Conservation (phyloP, 305 asterid species). For the Petunia hybrid region DNA sequence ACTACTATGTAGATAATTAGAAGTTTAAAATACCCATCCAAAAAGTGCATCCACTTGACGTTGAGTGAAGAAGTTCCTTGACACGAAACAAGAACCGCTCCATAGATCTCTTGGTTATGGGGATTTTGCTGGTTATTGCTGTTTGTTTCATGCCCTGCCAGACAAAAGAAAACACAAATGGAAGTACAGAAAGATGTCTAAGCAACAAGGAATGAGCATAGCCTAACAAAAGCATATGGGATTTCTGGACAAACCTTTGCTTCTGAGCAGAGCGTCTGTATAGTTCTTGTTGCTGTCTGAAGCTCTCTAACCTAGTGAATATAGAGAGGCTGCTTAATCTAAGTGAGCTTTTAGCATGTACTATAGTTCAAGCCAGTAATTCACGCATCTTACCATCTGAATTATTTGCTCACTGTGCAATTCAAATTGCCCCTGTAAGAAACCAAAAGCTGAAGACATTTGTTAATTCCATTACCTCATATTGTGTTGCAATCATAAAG, state of each 20-base stretch:
- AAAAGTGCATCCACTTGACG: slow-evolving; percentile 80
- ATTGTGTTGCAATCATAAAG: slow-evolving; percentile 21
- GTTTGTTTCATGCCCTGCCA: slow-evolving; percentile 76
- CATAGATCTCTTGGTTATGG: slow-evolving; percentile 86
- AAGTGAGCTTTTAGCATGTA: slow-evolving; percentile 28
- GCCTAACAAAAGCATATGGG: slow-evolving; percentile 30
- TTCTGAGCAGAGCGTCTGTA: slow-evolving; percentile 87
- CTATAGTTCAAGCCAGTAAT: slow-evolving; percentile 25
- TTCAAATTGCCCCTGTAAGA: slow-evolving; percentile 71
- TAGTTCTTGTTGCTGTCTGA: slow-evolving; percentile 87
- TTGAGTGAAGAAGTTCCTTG: slow-evolving; percentile 81
- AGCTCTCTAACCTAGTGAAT: slow-evolving; percentile 76
- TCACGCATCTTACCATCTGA: slow-evolving; percentile 65
- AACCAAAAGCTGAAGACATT: slow-evolving; percentile 63
- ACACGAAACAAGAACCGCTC: slow-evolving; percentile 89
- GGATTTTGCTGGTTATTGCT: slow-evolving; percentile 77
- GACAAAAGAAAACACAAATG: slow-evolving; percentile 9
- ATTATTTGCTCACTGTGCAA: slow-evolving; percentile 69
- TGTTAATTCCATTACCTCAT: slow-evolving; percentile 36
- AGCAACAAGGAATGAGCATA: slow-evolving; percentile 20
- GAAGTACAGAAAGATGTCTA: slow-evolving; percentile 19
- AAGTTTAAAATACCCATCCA: slow-evolving; percentile 72
- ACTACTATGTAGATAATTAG: slow-evolving; percentile 1
- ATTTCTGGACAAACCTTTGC: slow-evolving; percentile 67
- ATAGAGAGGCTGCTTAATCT: slow-evolving; percentile 40